Evolutionary conservation across 2,329 filamentous ascomycete genomes (phyloP), one percentile per base, ranked within the genome.

Genomic region (Xylariales sp.): DNA sequence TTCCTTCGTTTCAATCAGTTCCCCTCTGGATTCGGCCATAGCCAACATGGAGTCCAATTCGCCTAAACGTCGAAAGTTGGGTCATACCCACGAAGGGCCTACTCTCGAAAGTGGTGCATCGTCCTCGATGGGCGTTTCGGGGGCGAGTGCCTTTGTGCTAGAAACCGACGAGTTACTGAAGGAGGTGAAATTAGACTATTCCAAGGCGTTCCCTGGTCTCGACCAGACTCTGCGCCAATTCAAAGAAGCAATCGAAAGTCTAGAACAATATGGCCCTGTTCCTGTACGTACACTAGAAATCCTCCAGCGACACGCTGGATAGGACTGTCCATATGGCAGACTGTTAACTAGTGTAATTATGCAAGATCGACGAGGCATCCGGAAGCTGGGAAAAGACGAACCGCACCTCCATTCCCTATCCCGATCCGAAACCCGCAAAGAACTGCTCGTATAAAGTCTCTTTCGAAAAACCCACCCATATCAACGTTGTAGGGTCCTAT

Each of bases 401-500:
- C 75, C 88, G 88, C 56, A 85, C 97, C 65, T 80, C 83, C n/a
- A 87, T 97, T 55, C 96, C 96, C 0, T 97, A 93, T 76, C 93
- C 95, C 16, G 85, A 91, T n/a, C 94, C 94, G 18, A 89, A 85
- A 58, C 94, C 95, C 1, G 83, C 87, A 10, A 88, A 89, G 74
- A 90, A 95, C 78, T 89, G 89, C 39, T 91, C 92, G 60, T 97
- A 97, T 81, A 94, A 93, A 75, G 84, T 98, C 60, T 85, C 90
- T 46, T 97, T 93, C 78, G 85, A 86, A 53, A 91, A 89, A 76
- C 95, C 96, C 2, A 81, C 87, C 7, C 90, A 90, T 72, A 89
- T 96, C 80, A 97, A 97, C 75, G 91, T 97, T 30, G 91, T 95
- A 39, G 96, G 96, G 57, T 97, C 94, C 80, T 95, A 97, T 82